phyloP scores from a whole-genome alignment of 2,329 filamentous ascomycete species.

The Fusarium avenaceum region DNA sequence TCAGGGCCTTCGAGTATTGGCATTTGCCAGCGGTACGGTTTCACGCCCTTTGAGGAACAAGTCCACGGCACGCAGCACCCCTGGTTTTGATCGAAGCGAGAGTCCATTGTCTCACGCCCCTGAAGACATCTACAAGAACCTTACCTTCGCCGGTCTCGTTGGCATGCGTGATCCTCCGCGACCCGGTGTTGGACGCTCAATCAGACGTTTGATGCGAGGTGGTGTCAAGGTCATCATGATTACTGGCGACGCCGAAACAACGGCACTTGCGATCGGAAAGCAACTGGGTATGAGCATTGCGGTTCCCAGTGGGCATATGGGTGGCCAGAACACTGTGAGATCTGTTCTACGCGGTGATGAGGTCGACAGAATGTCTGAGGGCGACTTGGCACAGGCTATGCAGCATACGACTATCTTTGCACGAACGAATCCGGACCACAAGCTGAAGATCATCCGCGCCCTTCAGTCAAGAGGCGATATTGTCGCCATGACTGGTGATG shows the following conservation, averaged over 20 bases:
- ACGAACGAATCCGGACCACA: slow-evolving; percentile 95
- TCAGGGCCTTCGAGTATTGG: slow-evolving; percentile 89
- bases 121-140: slow-evolving; percentile 83
- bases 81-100: slow-evolving; percentile 56
- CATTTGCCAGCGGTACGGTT: slow-evolving; percentile 88
- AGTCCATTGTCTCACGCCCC: slow-evolving; percentile 60
- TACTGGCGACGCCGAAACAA: slow-evolving; percentile 95
- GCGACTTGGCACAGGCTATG: slow-evolving; percentile 86
- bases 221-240: slow-evolving; percentile 99
- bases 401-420: slow-evolving; percentile 94
- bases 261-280: slow-evolving; percentile 91
- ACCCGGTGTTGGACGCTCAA: slow-evolving; percentile 89
- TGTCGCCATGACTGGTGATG: slow-evolving; percentile 98
- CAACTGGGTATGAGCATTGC: slow-evolving; percentile 94
- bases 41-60: slow-evolving; percentile 61
- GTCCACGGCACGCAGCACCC: slow-evolving; percentile 65
- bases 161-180: slow-evolving; percentile 98
- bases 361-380: slow-evolving; percentile 90
- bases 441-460: slow-evolving; percentile 94
- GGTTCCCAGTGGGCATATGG: slow-evolving; percentile 63
- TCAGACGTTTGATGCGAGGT: slow-evolving; percentile 89
- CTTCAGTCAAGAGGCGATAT: slow-evolving; percentile 94
- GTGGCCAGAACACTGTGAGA: slow-evolving; percentile 71
- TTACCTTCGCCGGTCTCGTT: slow-evolving; percentile 91
- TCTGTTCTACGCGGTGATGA: slow-evolving; percentile 90